Base-by-base conservation (phyloP, 2,329 filamentous ascomycete genomes). In the Colletotrichum salicis region DNA sequence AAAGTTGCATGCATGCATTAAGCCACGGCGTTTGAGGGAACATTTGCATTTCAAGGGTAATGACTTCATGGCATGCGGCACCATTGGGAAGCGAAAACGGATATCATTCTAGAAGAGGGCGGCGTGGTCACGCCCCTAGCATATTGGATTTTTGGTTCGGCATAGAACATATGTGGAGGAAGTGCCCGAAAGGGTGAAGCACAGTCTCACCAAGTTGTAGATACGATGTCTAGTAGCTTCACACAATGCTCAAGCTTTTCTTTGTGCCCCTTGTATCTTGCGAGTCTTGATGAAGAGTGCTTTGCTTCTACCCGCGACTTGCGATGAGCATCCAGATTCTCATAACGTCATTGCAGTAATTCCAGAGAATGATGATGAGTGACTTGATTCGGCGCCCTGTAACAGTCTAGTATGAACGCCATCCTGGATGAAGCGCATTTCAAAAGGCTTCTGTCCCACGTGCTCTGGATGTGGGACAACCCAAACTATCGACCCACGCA, bases 21-120 rank as follows among this genome's bases (percentile, higher is more conserved):
- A 67, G 71, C 68, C 64, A 72, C 52, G 71, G 71, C 69, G 71
- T 73, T 70, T 73, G 31, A 69, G 64, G 60, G 59, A 22, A 45
- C 35, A 48, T 11, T 67, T 73, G 64, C 72, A 73, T 73, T 73
- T 48, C 69, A 61, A 78, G 76, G 74, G 77, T 74, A 72, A 72
- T 64, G 70, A 72, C 66, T 72, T 67, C 68, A 67, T 67, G 71
- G 68, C 62, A 71, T 37, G 71, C 62, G 63, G 68, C 22, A 71
- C 41, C 58, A 68, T 57, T 56, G 67, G 61, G 48, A 41, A 51
- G 71, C 56, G 65, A 68, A 60, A 54, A 68, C 35, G 56, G 58
- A 29, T 41, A 61, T 71, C 58, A 64, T 66, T 45, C 48, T 54
- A 56, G 59, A 64, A 69, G 48, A 64, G 60, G 33, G 63, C 41